These are phyloP conservation scores for Trifolium pratense DNA, from an alignment of 306 rosid species.

Conservation along the genomic window DNA sequence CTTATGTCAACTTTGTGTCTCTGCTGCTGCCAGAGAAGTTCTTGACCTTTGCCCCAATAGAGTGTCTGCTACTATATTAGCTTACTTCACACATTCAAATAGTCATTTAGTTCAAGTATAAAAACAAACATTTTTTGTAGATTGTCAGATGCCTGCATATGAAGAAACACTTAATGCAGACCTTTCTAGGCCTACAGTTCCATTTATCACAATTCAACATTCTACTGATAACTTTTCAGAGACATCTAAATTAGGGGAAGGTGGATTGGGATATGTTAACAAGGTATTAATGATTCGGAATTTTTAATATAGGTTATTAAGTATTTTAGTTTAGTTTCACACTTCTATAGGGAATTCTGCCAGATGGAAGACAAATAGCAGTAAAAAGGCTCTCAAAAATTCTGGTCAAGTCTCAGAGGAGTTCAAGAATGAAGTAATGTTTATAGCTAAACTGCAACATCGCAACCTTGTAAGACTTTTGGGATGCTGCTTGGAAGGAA, in stretches of 20 bases:
- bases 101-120: not conserved
- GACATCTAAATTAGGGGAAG: constrained; percentile 56
- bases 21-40: constrained; percentile 31
- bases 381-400: constrained; percentile 63
- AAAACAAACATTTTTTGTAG: not conserved
- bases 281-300: constrained; percentile 13
- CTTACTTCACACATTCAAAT: not conserved
- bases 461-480: constrained; percentile 68
- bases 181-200: constrained; percentile 43
- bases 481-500: constrained; percentile 59
- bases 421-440: constrained; percentile 63
- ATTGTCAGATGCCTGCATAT: not conserved
- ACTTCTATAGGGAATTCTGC: constrained; percentile 48
- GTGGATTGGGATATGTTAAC: constrained; percentile 61
- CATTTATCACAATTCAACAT: constrained; percentile 31
- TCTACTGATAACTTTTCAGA: constrained; percentile 53
- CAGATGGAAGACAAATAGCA: constrained; percentile 61
- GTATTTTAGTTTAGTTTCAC: not conserved
- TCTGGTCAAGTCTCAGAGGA: constrained; percentile 66
- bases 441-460: constrained; percentile 66
- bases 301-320: not conserved
- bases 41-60: constrained; percentile 35
- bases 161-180: constrained; percentile 29
- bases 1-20: constrained; percentile 47
- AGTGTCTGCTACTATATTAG: constrained; percentile 17